phyloP scores from a whole-genome alignment of 2,329 filamentous ascomycete species.

The Trichoderma pleuroti region DNA sequence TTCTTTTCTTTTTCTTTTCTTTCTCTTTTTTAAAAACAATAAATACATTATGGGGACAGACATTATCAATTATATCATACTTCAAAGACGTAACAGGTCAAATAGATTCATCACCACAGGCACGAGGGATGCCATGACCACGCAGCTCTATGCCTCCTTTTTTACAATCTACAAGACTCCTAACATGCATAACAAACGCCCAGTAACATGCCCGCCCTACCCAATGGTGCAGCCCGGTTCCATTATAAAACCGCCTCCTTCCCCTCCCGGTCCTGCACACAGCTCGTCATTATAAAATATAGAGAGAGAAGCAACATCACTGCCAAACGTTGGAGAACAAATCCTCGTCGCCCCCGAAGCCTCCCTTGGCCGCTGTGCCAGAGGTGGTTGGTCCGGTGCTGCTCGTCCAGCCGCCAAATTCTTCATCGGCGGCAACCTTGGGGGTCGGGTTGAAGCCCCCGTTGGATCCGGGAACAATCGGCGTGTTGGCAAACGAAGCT shows the following conservation, averaged over 20 bases:
- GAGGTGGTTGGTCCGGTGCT: slow-evolving; percentile 48
- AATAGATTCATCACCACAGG: slow-evolving; percentile 2
- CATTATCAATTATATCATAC: slow-evolving; percentile 8
- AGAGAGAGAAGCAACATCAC: slow-evolving; percentile 38
- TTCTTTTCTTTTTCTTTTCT: not conserved
- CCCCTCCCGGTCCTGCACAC: slow-evolving; percentile 1
- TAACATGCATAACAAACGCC: slow-evolving; percentile 31
- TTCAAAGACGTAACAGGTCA: not conserved
- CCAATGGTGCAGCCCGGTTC: slow-evolving; percentile 23
- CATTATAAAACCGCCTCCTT: slow-evolving; percentile 18
- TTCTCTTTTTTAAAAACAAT: not conserved
- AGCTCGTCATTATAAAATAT: slow-evolving; percentile 4
- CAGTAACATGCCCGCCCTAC: slow-evolving; percentile 30
- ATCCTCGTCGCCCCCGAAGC: slow-evolving; percentile 71
- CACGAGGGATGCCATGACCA: not conserved
- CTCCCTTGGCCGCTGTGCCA: slow-evolving; percentile 52
- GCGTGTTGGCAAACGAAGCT: slow-evolving; percentile 53
- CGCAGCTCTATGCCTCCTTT: slow-evolving; percentile 13
- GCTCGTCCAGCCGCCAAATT: slow-evolving; percentile 94
- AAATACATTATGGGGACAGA: slow-evolving; percentile 7
- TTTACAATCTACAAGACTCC: slow-evolving; percentile 31
- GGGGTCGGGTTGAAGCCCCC: slow-evolving; percentile 64
- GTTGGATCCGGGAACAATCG: slow-evolving; percentile 58
- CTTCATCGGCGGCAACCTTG: slow-evolving; percentile 81
- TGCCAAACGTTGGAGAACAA: slow-evolving; percentile 96